Base-by-base conservation (phyloP, 371 early-diverging fungal genomes). In the Syncephalastrum contaminatum region DNA sequence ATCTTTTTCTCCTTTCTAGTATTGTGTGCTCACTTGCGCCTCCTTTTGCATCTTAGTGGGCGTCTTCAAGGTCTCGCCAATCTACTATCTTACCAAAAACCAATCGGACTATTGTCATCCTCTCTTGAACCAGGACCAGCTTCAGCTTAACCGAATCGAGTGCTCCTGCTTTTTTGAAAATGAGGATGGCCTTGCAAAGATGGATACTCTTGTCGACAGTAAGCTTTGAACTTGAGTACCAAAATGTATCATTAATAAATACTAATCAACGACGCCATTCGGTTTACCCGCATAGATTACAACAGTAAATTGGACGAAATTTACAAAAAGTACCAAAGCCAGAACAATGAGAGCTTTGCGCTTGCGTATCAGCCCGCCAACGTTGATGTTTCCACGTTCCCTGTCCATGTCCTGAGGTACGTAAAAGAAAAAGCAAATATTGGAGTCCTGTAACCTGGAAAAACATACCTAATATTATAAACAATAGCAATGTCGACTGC, bases 371-470 rank as follows among this genome's bases (percentile, higher is more conserved):
- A 41, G 15, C 62, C 62, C 12, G 40, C 39, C 5, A 51, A 55
- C 27, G 47, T 61, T 27, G 27, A 61, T 19, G 48, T 61, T 51
- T 18, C 36, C 1, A 40, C 43, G 4, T 61, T 56, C 36, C 41
- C 62, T 3, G 36, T 61, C 18, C 48, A 61, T 19, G 19, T 39
- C 1, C 51, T 60, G 7, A 60, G 60, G 60, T 59, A 48, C 19
- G 43, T 15, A 15, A 6, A 16, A 2, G 4, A 16, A 44, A 0
- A 21, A 8, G 16, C 0, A 13, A 8, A n/a, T 44, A 10, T 2
- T 19, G 0, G 13, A 44, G 7, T 44, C 19, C 16, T 8, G 12
- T 7, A 30, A 30, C 0, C 7, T 3, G 10, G 10, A 12, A 30
- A 25, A 30, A 20, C 13, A 19, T 25, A 53, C 13, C 10, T 53